phyloP scores from a whole-genome alignment of 2,329 filamentous ascomycete species.

The Trichoderma harzianum region DNA sequence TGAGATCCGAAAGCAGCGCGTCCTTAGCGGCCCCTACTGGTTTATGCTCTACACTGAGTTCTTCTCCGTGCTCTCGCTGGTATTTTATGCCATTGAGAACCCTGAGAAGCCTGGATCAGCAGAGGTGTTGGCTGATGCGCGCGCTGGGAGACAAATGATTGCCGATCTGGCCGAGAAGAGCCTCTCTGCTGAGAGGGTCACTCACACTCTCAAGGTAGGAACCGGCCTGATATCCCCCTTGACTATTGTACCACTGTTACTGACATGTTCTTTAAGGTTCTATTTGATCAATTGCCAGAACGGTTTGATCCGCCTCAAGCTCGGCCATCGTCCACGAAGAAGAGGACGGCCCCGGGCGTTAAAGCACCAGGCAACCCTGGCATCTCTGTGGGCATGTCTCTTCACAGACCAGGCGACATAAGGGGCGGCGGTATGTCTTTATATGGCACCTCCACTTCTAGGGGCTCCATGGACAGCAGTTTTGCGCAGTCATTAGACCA shows the following conservation, averaged over 20 bases:
- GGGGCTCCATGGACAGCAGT: slow-evolving; percentile 35
- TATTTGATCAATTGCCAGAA: slow-evolving; percentile 82
- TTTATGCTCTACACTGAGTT: slow-evolving; percentile 83
- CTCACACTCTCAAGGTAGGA: slow-evolving; percentile 69
- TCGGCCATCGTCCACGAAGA: slow-evolving; percentile 44
- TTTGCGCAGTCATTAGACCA: slow-evolving; percentile 30
- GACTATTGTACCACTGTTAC: slow-evolving; percentile 11
- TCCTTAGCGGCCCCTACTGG: slow-evolving; percentile 81
- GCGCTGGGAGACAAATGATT: slow-evolving; percentile 79
- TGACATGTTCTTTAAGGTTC: slow-evolving; percentile 46
- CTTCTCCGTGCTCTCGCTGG: slow-evolving; percentile 73
- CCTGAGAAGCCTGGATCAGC: slow-evolving; percentile 69
- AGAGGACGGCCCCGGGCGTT: slow-evolving; percentile 49
- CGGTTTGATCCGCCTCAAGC: slow-evolving; percentile 54
- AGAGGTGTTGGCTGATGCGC: slow-evolving; percentile 81
- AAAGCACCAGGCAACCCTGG: slow-evolving; percentile 33
- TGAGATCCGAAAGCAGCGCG: slow-evolving; percentile 70
- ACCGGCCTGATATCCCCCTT: slow-evolving; percentile 17
- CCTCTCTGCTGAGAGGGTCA: slow-evolving; percentile 84
- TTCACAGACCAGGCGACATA: slow-evolving; percentile 34
- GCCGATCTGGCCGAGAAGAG: slow-evolving; percentile 76
- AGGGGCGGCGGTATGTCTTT: slow-evolving; percentile 26
- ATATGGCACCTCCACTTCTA: slow-evolving; percentile 26
- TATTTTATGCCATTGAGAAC: slow-evolving; percentile 79
- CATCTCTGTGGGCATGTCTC: slow-evolving; percentile 32